Evolutionary conservation across 768 basidiomycete genomes (phyloP).

Genomic region (Suillus placidus): DNA sequence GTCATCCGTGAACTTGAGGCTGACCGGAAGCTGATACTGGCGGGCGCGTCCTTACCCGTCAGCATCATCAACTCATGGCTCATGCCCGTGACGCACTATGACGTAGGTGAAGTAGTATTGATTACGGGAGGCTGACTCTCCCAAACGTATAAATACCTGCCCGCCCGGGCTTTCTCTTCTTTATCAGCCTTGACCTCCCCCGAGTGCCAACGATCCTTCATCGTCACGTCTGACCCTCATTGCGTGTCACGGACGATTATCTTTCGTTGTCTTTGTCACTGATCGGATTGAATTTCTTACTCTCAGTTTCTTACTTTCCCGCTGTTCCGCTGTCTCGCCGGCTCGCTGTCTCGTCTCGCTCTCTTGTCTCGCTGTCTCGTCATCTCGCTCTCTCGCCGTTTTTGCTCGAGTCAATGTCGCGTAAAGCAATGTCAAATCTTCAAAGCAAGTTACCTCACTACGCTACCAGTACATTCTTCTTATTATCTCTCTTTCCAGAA

Average conservation of each 20-base stretch:
- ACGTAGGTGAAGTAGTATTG: background rate
- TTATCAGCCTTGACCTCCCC: slow-evolving; percentile 4
- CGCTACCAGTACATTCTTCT: background rate
- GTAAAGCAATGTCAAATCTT: background rate
- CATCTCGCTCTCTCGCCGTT: background rate
- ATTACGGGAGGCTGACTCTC: background rate
- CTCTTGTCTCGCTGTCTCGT: background rate
- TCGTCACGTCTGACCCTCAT: background rate
- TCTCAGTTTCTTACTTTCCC: background rate
- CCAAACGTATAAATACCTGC: background rate
- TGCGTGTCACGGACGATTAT: slow-evolving; percentile 4
- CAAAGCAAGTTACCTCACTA: background rate
- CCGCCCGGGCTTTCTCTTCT: background rate
- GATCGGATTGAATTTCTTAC: background rate
- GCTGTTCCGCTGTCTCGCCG: background rate
- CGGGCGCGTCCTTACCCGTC: background rate
- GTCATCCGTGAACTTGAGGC: background rate
- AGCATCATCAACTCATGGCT: background rate
- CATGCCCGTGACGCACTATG: background rate
- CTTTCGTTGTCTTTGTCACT: slow-evolving; percentile 1
- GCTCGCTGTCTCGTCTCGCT: background rate
- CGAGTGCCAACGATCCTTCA: background rate
- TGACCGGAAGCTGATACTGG: background rate
- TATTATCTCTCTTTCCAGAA: background rate
- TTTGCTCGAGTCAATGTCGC: background rate